Base-by-base conservation (phyloP, 2,329 filamentous ascomycete genomes). In the Aspergillus ochraceus region DNA sequence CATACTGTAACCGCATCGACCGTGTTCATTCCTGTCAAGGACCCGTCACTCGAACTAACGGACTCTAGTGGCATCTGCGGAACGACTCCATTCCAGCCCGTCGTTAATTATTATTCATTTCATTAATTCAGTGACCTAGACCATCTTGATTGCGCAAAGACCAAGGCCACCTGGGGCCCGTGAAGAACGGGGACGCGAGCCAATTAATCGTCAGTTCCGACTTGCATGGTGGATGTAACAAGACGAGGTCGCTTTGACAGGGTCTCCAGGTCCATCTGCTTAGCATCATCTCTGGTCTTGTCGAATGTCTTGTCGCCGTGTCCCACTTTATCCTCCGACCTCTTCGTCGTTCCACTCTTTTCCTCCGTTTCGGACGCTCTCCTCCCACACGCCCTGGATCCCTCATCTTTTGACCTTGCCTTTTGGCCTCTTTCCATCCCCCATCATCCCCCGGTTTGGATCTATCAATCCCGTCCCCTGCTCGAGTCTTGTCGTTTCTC, bases 161-260 rank as follows among this genome's bases (percentile, higher is more conserved):
- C 60, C 58, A 57, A 55, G 54, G 22, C 49, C 45, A 32, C 55
- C 60, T 60, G 57, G 60, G 59, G 54, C 52, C 49, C 60, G 42
- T 64, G 59, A 61, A 63, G 57, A 65, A 63, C 61, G 55, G 57
- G 45, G 52, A 42, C 17, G 32, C 19, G 49, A 58, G 52, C 63
- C 61, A 64, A 57, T 62, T 60, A 63, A 22, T 36, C 49, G 52
- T 17, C 56, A 39, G 19, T 12, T 39, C 36, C 32, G 39, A 22
- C 29, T 32, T 46, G 52, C 36, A 49, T 32, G 19, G 56, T 54
- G 53, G 56, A 59, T 60, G 52, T 36, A 36, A 62, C 57, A 52
- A 55, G 50, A 52, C 47, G 24, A 42, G 55, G 55, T 47, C 53
- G 50, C 36, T 52, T 57, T 55, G 58, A 56, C 61, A 59, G 54